Evolutionary conservation across 78 protist genomes (phyloP), one percentile per base, ranked within the genome.

Genomic region (Polysphondylium violaceum): DNA sequence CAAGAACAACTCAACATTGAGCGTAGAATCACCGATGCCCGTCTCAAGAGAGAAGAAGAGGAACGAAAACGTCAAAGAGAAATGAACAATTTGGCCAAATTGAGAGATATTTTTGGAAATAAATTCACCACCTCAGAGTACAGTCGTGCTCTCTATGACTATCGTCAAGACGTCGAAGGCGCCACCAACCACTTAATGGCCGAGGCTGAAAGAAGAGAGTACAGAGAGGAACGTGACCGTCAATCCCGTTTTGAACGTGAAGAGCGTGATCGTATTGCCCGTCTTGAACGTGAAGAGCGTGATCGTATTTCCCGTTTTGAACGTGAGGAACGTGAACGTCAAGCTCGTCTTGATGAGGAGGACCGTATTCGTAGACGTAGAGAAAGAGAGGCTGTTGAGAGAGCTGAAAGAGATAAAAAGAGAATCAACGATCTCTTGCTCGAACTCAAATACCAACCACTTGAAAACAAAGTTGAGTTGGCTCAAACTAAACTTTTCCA

Each of bases 81-180:
- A 0, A 17, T 14, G 25, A 50, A 53, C 19, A 16, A n/a, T 14
- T 17, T 74, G 2, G 47, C 35, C 19, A 58, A 83, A 31, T 27
- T 83, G 1, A 33, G 74, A 23, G 90, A 83, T 27, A 43, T 83
- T 9, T 83, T 83, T 59, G 90, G 90, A 31, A 33, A 27, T 6
- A 40, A 73, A 23, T 83, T 58, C 78, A 12, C 76, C 0, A 61
- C 67, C 19, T 27, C 44, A 11, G 61, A 83, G 51, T 40, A 40
- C 14, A 2, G 19, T 17, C 17, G 53, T 21, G 51, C 36, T 27
- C 25, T 74, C 7, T 19, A 36, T 12, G 25, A 56, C n/a, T 12
- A 50, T 69, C 40, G 67, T 29, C 9, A 69, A 21, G 56, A 68
- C 35, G 59, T 67, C 19, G 90, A 83, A 21, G 47, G 41, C 0